These are phyloP conservation scores for Chlorella sorokiniana DNA, from an alignment of 139 green algal genomes.

Conservation along the genomic window DNA sequence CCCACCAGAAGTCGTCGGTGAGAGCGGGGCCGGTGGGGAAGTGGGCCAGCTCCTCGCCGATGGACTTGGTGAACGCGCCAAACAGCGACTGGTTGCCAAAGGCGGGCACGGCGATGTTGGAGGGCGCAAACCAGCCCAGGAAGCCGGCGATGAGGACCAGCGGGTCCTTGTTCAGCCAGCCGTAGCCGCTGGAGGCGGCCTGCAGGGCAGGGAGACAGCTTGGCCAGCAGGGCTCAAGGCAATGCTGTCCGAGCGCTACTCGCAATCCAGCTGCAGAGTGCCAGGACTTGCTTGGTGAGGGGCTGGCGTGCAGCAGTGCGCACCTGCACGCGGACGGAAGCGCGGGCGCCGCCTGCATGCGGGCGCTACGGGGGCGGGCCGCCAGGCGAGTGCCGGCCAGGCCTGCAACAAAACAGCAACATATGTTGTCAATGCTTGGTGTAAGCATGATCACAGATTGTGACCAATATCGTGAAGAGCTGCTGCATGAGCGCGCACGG, in stretches of 20 bases:
- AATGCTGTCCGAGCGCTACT: too few relatives aligned
- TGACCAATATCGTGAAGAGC: too few relatives aligned
- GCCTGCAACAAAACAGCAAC: slow-evolving; percentile 21
- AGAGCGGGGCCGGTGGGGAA: slow-evolving; percentile 84
- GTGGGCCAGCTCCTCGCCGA: slow-evolving; percentile 73
- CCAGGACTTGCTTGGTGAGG: too few relatives aligned
- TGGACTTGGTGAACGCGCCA: slow-evolving; percentile 68
- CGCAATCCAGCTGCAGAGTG: too few relatives aligned
- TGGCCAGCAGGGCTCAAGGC: background rate
- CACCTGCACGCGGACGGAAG: slow-evolving; percentile 8
- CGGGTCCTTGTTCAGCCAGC: slow-evolving; percentile 55
- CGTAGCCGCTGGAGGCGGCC: slow-evolving; percentile 60
- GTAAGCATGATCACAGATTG: too few relatives aligned
- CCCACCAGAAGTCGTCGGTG: slow-evolving; percentile 16
- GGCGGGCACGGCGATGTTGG: slow-evolving; percentile 63
- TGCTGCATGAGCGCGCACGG: too few relatives aligned
- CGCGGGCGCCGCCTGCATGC: slow-evolving; percentile 24
- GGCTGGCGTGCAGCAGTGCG: too few relatives aligned
- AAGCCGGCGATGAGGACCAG: slow-evolving; percentile 36
- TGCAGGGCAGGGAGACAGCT: background rate
- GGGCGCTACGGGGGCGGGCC: slow-evolving; percentile 16
- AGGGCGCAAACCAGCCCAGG: slow-evolving; percentile 65
- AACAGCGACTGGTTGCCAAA: slow-evolving; percentile 81
- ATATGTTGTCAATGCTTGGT: too few relatives aligned
- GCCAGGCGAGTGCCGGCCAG: slow-evolving; percentile 30